Evolutionary conservation across 2,329 filamentous ascomycete genomes (phyloP).

Genomic region (Botrytis paeoniae): DNA sequence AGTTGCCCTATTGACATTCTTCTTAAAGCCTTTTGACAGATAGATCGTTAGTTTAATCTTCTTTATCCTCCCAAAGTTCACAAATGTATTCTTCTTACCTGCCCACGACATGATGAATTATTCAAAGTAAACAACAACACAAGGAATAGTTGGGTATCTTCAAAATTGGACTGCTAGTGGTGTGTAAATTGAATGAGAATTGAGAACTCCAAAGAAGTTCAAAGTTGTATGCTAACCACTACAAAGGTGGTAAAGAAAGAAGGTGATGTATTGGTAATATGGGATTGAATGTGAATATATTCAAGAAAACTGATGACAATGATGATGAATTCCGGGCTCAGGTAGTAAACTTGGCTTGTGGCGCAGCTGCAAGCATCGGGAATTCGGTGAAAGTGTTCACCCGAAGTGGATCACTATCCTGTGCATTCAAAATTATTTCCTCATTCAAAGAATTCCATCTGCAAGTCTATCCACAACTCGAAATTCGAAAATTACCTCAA

Average conservation of each 20-base stretch:
- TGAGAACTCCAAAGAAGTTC: background rate
- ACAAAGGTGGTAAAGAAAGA: background rate
- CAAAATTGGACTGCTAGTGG: background rate
- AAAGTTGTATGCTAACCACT: background rate
- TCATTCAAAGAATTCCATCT: slow-evolving; percentile 7
- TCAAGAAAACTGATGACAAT: slow-evolving; percentile 13
- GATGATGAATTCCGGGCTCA: slow-evolving; percentile 15
- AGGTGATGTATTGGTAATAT: background rate
- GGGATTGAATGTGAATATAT: slow-evolving; percentile 6
- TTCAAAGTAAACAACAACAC: background rate
- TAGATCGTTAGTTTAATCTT: background rate
- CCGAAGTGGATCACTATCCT: background rate
- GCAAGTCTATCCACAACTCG: background rate
- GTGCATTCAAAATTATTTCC: slow-evolving; percentile 18
- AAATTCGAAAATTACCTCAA: slow-evolving; percentile 14
- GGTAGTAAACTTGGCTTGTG: slow-evolving; percentile 17
- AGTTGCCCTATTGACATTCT: slow-evolving; percentile 97
- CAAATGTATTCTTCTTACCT: slow-evolving; percentile 37
- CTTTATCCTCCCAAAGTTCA: slow-evolving; percentile 31
- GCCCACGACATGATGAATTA: slow-evolving; percentile 47
- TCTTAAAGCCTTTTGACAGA: slow-evolving; percentile 67
- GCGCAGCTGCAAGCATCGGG: slow-evolving; percentile 19
- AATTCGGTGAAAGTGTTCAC: slow-evolving; percentile 5
- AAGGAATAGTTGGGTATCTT: background rate
- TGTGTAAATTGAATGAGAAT: background rate